These are phyloP conservation scores for Auricularia cornea DNA, from an alignment of 768 basidiomycete genomes.

Conservation along the genomic window DNA sequence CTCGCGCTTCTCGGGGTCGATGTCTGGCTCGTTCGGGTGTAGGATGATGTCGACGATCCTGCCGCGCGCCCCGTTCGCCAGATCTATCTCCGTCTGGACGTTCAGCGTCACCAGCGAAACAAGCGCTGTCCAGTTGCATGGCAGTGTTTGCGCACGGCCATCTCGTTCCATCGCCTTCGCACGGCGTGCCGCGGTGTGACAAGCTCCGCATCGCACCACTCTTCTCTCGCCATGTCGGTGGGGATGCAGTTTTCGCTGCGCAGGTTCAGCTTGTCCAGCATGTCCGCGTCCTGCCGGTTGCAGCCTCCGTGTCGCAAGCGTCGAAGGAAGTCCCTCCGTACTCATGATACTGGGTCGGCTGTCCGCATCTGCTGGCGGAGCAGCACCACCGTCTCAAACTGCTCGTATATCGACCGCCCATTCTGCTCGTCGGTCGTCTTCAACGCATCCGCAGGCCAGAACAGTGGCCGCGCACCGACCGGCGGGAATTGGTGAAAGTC, in stretches of 20 bases:
- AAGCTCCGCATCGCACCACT: constrained; percentile 27
- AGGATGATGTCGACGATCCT: constrained; percentile 25
- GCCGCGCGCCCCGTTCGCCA: constrained; percentile 34
- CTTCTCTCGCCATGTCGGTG: constrained; percentile 16
- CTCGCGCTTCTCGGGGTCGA: background rate
- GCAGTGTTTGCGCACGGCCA: constrained; percentile 15
- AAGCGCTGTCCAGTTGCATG: constrained; percentile 15
- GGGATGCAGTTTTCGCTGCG: background rate
- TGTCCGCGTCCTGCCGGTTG: constrained; percentile 19
- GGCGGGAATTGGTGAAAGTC: constrained; percentile 42
- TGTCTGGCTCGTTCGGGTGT: constrained; percentile 20
- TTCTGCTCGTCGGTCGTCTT: constrained; percentile 3
- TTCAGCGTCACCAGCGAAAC: constrained; percentile 31
- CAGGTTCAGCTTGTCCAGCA: constrained; percentile 20
- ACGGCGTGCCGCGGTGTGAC: constrained; percentile 32
- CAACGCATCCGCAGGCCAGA: constrained; percentile 3
- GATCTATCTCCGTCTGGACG: constrained; percentile 28
- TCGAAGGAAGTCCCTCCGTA: constrained; percentile 24
- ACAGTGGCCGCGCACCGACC: constrained; percentile 21
- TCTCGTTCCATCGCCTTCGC: constrained; percentile 30
- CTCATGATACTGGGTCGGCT: constrained; percentile 21
- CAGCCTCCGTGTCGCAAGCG: constrained; percentile 20
- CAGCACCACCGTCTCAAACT: constrained; percentile 28
- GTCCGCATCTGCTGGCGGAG: constrained; percentile 30
- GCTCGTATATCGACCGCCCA: constrained; percentile 19